Percentiles rank a stretch among this genome's conserved stretches.
Evolutionary conservation across 176 grass and related monocot genomes (phyloP).

Genomic region (Cenchrus purpureus): DNA sequence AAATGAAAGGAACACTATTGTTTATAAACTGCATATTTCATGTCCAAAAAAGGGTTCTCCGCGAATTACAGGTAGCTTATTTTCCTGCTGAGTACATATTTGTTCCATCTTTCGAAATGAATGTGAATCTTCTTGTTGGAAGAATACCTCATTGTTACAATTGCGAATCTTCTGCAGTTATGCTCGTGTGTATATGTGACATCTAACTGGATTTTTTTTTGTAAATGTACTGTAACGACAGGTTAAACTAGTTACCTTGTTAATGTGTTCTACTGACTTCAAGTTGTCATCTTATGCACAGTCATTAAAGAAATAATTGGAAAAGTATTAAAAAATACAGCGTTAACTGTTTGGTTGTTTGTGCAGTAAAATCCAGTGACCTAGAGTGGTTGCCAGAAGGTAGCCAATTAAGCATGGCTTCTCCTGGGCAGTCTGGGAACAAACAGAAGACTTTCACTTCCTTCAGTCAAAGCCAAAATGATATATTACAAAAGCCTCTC

Average conservation of each 20-base stretch:
- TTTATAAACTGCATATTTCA: constrained; percentile 75
- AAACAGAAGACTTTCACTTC: constrained; percentile 76
- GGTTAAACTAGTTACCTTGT: background rate
- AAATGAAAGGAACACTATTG: constrained; percentile 96
- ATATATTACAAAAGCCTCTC: constrained; percentile 56
- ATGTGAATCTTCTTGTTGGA: background rate
- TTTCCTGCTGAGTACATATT: constrained; percentile 17
- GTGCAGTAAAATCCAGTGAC: constrained; percentile 79
- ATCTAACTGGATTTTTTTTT: background rate
- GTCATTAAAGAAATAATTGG: background rate
- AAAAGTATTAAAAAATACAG: background rate
- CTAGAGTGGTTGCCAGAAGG: constrained; percentile 94
- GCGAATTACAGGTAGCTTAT: constrained; percentile 71
- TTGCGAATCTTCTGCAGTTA: background rate
- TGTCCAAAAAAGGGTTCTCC: constrained; percentile 58
- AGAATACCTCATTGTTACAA: constrained; percentile 16
- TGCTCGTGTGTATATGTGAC: background rate
- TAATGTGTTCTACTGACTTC: background rate
- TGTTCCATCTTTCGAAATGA: background rate
- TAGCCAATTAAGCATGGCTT: constrained; percentile 65
- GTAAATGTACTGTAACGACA: background rate
- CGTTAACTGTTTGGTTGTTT: constrained; percentile 36
- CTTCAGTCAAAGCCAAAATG: constrained; percentile 71
- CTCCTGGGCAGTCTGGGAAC: constrained; percentile 57
- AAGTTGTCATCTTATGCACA: background rate